Base-by-base conservation (phyloP, 192 early-diverging fungal genomes). In the Thamnidium elegans region DNA sequence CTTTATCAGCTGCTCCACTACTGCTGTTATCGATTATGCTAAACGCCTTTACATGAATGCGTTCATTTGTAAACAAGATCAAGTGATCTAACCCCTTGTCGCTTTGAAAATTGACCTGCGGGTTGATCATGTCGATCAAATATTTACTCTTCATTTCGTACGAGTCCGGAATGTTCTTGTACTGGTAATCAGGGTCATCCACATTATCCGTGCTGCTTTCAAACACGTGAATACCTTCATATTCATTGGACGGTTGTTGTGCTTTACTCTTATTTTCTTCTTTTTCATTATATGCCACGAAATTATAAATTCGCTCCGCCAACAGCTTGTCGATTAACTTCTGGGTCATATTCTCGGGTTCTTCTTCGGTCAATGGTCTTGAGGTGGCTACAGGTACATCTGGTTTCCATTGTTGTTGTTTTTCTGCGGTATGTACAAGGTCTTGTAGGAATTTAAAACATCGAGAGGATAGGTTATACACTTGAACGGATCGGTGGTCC, bases 391-490 rank as follows among this genome's bases (percentile, higher is more conserved):
- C 55, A 11, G 39, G 67, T 50, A 31, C 55, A 31, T 19, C 9
- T 4, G 55, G 55, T 32, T 56, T 30, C 55, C 55, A 56, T 4
- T 32, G 31, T 9, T 34, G 31, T 10, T 56, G 32, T 7, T 7
- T 17, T 20, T 56, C 7, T 3, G 55, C 31, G 8, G 36, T 63
- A 15, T 59, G 54, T 4, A 83, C 73, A 17, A 92, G 74, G 32
- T 90, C 89, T 39, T 78, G 79, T 50, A 86, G 83, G 9, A 92
- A 86, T 60, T 85, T 82, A 31, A 86, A 78, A 0, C 92, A 88
- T 7, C 87, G 68, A 69, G 84, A 90, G 10, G 92, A 94, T 42
- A 94, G 73, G 65, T 88, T 93, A 74, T 94, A 94, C 50, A 76
- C 77, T 26, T 90, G 74, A 13, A 86, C 84, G 8, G 80, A 84